These are phyloP conservation scores for Coleophoma cylindrospora DNA, from an alignment of 2,329 filamentous ascomycete species.

Conservation along the genomic window DNA sequence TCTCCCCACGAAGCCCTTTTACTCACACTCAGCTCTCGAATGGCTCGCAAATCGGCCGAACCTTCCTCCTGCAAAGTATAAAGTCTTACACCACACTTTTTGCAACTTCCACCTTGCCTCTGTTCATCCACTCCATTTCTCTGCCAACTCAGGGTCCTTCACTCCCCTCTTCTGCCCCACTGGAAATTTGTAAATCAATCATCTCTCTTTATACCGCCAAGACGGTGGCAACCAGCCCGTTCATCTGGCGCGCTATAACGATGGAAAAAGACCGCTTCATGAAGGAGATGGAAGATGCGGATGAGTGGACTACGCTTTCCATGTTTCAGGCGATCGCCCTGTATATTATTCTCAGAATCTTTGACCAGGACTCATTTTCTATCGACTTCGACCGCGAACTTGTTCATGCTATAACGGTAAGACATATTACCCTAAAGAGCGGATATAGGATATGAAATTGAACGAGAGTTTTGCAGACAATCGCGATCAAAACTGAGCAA, in stretches of 20 bases:
- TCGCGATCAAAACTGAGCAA: conserved; percentile 7
- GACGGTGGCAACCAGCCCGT: conserved; percentile 11
- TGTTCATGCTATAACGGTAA: conserved; percentile 11
- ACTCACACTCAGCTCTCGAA: conserved; percentile 9
- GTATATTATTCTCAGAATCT: conserved; percentile 14
- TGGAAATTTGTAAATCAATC: conserved; percentile 14
- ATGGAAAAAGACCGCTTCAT: conserved; percentile 15
- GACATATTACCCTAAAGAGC: background rate
- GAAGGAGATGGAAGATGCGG: conserved; percentile 5
- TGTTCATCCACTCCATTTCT: conserved; percentile 5
- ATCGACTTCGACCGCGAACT: conserved; percentile 12
- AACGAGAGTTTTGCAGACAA: background rate
- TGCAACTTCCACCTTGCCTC: conserved; percentile 2
- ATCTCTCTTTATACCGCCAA: conserved; percentile 9
- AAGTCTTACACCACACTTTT: conserved; percentile 9
- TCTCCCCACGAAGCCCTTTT: conserved; percentile 10
- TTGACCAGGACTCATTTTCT: conserved; percentile 11
- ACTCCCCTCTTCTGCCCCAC: conserved; percentile 4
- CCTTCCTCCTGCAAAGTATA: conserved; percentile 10
- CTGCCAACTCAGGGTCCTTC: conserved; percentile 8
- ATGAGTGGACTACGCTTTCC: conserved; percentile 11
- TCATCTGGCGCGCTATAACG: conserved; percentile 13
- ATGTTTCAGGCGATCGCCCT: conserved; percentile 13
- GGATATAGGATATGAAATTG: too few species aligned
- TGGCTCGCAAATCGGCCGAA: conserved; percentile 10